Evolutionary conservation across 768 basidiomycete species (phyloP), one percentile per base, ranked within the genome.

Genomic region (Trametopsis cervina): DNA sequence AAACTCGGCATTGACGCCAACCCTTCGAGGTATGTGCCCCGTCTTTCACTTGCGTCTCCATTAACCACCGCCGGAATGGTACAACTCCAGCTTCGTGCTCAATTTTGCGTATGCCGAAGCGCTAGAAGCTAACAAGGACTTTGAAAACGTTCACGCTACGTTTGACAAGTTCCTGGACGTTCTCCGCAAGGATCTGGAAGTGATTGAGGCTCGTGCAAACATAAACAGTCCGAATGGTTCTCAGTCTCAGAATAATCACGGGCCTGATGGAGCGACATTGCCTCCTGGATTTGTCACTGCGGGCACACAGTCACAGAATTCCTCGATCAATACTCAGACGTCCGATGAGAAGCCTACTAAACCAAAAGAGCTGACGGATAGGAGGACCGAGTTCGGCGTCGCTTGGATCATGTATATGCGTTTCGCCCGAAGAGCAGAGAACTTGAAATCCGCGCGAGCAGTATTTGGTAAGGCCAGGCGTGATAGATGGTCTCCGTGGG

Each of bases 321-420:
- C 74, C 10, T 75, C 65, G 26, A 73, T 70, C 2, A 23, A 39
- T 40, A 24, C 44, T 10, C 78, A 79, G 56, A 53, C 56, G 13
- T 72, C 73, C 3, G 80, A 83, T 20, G 77, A 76, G 24, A 79
- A 76, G 53, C 70, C 69, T 4, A 66, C 66, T 12, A 78, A 78
- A 54, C 60, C 66, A 17, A 77, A 82, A 49, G 84, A 85, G 38
- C 60, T 81, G 4, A 64, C 63, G 12, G 81, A 82, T 29, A 71
- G 79, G 52, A 71, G 77, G 56, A 78, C 77, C 39, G 89, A 89
- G 56, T 89, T 80, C 61, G 81, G 83, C 6, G 71, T 90, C 29
- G 90, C 80, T 12, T 87, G 77, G 76, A 93, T 79, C 61, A 84
- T 91, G 75, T 92, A 94, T 62, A 95, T 98, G 85, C 77, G 95